Percentiles rank a stretch among this genome's conserved stretches.
Conservation (phyloP, 768 basidiomycete species). For the Pleurotus pulmonarius region DNA sequence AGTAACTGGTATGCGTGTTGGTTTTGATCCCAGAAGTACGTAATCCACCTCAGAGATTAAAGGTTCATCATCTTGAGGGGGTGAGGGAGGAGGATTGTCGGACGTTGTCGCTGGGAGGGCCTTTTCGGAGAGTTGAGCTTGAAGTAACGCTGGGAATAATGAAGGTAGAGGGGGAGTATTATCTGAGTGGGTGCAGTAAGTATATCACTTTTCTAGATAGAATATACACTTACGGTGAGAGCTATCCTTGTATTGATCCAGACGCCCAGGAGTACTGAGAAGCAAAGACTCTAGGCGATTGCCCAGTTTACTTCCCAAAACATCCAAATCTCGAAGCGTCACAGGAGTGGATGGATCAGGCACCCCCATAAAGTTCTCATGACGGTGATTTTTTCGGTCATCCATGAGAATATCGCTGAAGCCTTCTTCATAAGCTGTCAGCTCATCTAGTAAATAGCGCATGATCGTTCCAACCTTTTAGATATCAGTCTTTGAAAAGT, state of each 20-base stretch:
- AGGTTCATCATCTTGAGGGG: not conserved
- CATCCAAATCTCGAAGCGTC: conserved; percentile 5
- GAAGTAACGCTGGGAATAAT: not conserved
- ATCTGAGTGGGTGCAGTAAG: not conserved
- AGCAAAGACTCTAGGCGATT: not conserved
- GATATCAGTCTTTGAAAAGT: not conserved
- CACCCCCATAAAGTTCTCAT: conserved; percentile 20
- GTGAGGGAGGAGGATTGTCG: not conserved
- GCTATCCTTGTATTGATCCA: not conserved
- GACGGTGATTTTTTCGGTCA: conserved; percentile 11
- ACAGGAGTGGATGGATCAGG: conserved; percentile 7
- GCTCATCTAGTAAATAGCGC: conserved; percentile 24
- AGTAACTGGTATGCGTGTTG: conserved; percentile 12
- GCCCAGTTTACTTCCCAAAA: not conserved
- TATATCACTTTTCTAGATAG: not conserved
- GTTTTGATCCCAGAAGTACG: not conserved
- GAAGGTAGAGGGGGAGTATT: not conserved
- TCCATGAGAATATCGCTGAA: conserved; percentile 19
- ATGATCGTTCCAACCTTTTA: conserved; percentile 19
- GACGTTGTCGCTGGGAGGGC: not conserved
- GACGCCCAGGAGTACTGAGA: not conserved
- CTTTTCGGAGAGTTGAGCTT: not conserved
- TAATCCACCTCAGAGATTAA: not conserved
- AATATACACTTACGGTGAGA: not conserved
- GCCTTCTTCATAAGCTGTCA: conserved; percentile 24